Percentiles rank a stretch among this genome's conserved stretches.
Conservation (phyloP, 345 rosid species). For the Schrenkiella parvula region DNA sequence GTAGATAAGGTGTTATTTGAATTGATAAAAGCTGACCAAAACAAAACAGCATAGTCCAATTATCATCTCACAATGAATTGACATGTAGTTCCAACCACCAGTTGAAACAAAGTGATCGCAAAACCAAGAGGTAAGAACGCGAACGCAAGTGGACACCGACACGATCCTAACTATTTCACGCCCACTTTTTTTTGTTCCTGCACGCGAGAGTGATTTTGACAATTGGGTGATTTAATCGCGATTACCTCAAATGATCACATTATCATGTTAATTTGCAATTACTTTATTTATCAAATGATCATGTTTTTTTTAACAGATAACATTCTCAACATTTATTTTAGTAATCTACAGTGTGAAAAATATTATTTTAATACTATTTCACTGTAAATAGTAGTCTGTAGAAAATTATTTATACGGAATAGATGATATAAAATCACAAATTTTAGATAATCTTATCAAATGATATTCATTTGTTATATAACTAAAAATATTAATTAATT, state of each 20-base stretch:
- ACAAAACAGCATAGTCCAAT: neutral
- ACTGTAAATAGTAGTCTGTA: no score
- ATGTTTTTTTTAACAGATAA: neutral
- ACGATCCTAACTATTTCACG: constrained; percentile 3
- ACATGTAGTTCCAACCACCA: neutral
- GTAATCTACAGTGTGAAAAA: no score
- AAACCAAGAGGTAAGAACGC: neutral
- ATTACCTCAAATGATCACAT: no score
- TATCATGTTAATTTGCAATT: no score
- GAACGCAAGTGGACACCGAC: constrained; percentile 16
- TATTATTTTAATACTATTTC: no score
- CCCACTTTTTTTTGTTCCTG: neutral
- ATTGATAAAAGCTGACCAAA: neutral
- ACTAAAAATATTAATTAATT: no score
- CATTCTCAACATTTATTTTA: no score
- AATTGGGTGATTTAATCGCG: neutral
- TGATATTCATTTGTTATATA: no score
- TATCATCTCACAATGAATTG: neutral
- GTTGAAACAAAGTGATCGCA: neutral
- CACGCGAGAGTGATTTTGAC: neutral
- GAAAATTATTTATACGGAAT: no score
- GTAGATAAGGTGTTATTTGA: neutral
- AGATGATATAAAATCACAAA: no score
- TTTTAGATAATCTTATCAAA: no score
- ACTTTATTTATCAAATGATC: neutral